A percentile compares a stretch with the other conserved stretches of the same genome.
These are phyloP conservation scores for Suillus bovinus DNA, from an alignment of 768 basidiomycete genomes.

Conservation along the genomic window DNA sequence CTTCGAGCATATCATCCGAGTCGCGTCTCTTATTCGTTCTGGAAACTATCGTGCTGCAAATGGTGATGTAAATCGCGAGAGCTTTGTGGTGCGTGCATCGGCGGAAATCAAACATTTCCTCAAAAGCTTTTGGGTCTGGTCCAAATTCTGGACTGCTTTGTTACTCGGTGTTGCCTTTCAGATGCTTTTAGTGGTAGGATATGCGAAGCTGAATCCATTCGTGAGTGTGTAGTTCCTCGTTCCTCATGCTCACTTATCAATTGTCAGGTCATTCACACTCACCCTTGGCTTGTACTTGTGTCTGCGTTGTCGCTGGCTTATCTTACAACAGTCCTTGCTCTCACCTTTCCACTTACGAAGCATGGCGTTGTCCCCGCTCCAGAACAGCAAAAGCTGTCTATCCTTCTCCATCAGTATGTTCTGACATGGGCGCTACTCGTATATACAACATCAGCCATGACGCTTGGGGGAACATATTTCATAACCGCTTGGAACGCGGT, in stretches of 20 bases:
- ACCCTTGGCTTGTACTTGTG: slow-evolving; percentile 49
- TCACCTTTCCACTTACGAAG: slow-evolving; percentile 37
- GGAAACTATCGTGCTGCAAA: slow-evolving; percentile 6
- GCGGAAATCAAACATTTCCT: slow-evolving; percentile 27
- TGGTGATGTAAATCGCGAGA: slow-evolving; percentile 11
- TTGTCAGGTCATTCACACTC: slow-evolving; percentile 61
- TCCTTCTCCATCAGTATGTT: slow-evolving; percentile 53
- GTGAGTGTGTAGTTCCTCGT: slow-evolving; percentile 38
- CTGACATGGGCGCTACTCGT: slow-evolving; percentile 63
- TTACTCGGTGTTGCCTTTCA: slow-evolving; percentile 46
- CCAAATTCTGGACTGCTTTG: slow-evolving; percentile 65
- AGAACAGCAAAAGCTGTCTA: slow-evolving; percentile 50
- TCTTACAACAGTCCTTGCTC: slow-evolving; percentile 43
- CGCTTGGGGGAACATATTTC: slow-evolving; percentile 58
- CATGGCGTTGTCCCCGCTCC: slow-evolving; percentile 22
- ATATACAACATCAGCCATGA: slow-evolving; percentile 42
- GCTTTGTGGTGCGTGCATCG: slow-evolving; percentile 21
- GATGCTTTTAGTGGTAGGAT: slow-evolving; percentile 46
- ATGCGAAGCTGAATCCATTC: slow-evolving; percentile 60
- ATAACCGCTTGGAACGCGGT: slow-evolving; percentile 55
- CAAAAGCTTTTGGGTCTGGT: slow-evolving; percentile 45
- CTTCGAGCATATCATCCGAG: slow-evolving; percentile 30
- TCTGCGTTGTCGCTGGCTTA: slow-evolving; percentile 53
- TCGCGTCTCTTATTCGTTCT: slow-evolving; percentile 20
- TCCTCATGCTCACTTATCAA: background rate